Base-by-base conservation (phyloP, 495 filamentous ascomycete genomes). In the Penicillium canescens region DNA sequence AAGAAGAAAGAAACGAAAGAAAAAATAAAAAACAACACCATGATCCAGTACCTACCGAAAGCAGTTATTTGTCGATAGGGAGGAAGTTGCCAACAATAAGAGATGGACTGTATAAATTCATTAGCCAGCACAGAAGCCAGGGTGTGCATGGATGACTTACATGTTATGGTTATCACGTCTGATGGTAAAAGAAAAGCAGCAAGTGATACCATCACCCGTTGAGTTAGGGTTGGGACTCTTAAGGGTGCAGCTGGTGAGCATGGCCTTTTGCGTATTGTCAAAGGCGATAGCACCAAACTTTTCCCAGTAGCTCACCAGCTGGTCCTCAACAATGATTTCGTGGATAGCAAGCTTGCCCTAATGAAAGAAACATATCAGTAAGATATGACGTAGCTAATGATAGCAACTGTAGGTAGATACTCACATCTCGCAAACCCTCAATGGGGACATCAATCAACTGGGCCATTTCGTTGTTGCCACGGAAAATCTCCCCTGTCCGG, bases 211-310 rank as follows among this genome's bases (percentile, higher is more conserved):
- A 16, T 87, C 86, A 44, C 86, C 79, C 44, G 84, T 80, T 13
- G 84, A 84, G 55, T 81, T 84, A 26, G 87, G 81, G 55, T 89
- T 83, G 10, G 92, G 94, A 60, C 86, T 93, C 69, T 95, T 96
- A 59, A 99, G 74, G 12, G 88, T 87, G 62, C 94, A 99, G 61
- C 88, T 92, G 26, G 95, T 98, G 57, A 98, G 77, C 76, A 99
- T 93, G 12, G 93, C 93, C 71, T 98, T 97, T 70, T 98, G 94
- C n/a, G 82, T 85, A 49, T 84, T 85, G 66, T 99, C 94, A 63
- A 99, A 99, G 18, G 95, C 94, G 62, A 99, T 97, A n/a, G 89
- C 90, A 13, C 92, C 92, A 64, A 98, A 98, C 62, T 98, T 96
- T 72, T 99, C 93, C 94, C 94, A 99, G 63, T 99, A 99, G 68